These are phyloP conservation scores for Pseudocercospora crystallina DNA, from an alignment of 2,329 filamentous ascomycete species.

Conservation along the genomic window DNA sequence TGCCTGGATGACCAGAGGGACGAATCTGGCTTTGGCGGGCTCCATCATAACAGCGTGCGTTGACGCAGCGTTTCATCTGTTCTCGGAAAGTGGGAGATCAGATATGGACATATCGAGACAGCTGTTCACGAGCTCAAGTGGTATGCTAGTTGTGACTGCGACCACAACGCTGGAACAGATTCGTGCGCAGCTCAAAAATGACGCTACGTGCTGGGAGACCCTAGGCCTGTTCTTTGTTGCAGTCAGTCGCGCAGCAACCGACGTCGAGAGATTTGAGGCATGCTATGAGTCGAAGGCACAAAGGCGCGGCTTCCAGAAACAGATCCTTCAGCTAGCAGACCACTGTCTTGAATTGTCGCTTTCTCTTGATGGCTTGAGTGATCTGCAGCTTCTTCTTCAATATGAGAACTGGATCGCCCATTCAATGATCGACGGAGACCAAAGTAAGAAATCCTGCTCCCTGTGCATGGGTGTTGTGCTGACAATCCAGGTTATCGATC, in stretches of 20 bases:
- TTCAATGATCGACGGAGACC: conserved; percentile 46
- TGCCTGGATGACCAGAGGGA: conserved; percentile 28
- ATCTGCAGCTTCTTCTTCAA: conserved; percentile 47
- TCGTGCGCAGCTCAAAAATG: conserved; percentile 4
- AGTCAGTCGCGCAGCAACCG: conserved; percentile 38
- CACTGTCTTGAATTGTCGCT: conserved; percentile 38
- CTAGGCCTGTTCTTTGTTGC: conserved; percentile 42
- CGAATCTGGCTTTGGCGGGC: conserved; percentile 31
- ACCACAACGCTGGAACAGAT: conserved; percentile 7
- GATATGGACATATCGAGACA: not conserved
- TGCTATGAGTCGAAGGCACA: conserved; percentile 27
- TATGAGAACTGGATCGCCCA: conserved; percentile 51
- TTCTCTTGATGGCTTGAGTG: conserved; percentile 41
- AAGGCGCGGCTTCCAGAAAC: conserved; percentile 33
- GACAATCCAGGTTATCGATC: conserved; percentile 44
- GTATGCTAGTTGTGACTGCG: conserved; percentile 2
- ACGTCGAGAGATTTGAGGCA: conserved; percentile 35
- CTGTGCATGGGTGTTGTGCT: conserved; percentile 3
- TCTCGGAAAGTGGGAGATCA: conserved; percentile 3
- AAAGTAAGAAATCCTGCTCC: conserved; percentile 36
- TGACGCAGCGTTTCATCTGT: conserved; percentile 21
- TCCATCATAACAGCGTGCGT: conserved; percentile 26
- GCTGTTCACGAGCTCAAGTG: conserved; percentile 10
- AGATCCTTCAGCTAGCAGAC: conserved; percentile 29
- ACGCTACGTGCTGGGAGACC: conserved; percentile 41